Conservation (phyloP, 2,329 filamentous ascomycete species). For the Colletotrichum sp. region DNA sequence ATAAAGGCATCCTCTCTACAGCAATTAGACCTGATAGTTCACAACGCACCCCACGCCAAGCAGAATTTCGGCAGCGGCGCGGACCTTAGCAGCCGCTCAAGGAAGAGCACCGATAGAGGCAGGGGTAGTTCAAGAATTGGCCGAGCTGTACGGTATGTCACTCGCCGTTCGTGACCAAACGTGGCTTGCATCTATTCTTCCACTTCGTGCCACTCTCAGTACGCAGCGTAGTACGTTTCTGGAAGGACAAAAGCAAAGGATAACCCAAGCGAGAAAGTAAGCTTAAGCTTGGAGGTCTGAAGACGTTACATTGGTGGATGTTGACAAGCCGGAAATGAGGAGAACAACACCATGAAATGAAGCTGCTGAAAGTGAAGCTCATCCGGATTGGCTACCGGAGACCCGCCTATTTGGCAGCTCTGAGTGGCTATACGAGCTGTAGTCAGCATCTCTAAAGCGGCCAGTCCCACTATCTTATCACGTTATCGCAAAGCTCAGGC, state of each 20-base stretch:
- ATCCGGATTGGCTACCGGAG: neutral
- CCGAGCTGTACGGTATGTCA: neutral
- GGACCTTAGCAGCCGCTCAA: neutral
- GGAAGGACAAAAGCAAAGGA: neutral
- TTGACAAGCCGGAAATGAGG: neutral
- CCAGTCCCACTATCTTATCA: neutral
- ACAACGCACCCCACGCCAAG: neutral
- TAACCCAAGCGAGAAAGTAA: neutral
- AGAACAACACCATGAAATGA: neutral
- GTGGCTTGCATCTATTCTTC: neutral
- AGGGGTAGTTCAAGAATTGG: neutral
- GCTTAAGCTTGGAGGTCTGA: neutral
- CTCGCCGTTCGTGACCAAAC: neutral
- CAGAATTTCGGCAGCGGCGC: neutral
- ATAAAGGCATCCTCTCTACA: neutral
- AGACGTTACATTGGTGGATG: neutral
- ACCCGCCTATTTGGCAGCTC: fast-evolving
- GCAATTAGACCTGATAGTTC: neutral
- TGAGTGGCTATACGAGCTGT: neutral
- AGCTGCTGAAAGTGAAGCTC: neutral
- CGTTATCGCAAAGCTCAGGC: neutral
- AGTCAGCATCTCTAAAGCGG: neutral
- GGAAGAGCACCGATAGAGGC: neutral
- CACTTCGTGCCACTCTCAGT: neutral
- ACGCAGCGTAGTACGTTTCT: neutral